Percentiles rank a stretch among this genome's conserved stretches.
These are phyloP conservation scores for Saturnispora saitoi DNA, from an alignment of 805 yeast species.

Conservation along the genomic window DNA sequence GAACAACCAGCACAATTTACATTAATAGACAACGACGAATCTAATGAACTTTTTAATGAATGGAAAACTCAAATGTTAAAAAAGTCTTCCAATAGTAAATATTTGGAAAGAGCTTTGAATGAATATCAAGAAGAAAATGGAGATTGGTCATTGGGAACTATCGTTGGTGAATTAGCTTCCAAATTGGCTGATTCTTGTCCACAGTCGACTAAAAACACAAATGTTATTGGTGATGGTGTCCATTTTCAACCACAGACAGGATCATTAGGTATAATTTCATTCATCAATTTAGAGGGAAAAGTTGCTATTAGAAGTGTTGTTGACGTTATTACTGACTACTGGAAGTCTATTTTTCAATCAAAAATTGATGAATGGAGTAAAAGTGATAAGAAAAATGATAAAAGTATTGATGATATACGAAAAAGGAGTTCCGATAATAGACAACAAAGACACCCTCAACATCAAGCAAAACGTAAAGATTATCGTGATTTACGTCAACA, in stretches of 20 bases:
- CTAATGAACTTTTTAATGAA: neutral
- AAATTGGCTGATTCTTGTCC: slow-evolving; percentile 1
- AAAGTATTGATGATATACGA: neutral
- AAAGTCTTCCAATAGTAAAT: neutral
- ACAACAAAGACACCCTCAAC: neutral
- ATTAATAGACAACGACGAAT: neutral
- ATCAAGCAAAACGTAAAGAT: neutral
- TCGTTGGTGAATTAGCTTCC: neutral
- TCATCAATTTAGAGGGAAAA: slow-evolving; percentile 5
- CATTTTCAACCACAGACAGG: slow-evolving; percentile 4
- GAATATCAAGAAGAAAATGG: slow-evolving; percentile 2
- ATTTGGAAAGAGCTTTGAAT: neutral
- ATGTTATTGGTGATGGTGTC: slow-evolving; percentile 5
- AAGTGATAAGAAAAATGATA: neutral
- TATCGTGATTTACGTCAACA: neutral
- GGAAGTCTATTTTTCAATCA: slow-evolving; percentile 4
- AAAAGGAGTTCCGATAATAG: neutral
- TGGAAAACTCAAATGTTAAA: neutral
- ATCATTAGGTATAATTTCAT: slow-evolving; percentile 3
- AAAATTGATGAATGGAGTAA: neutral
- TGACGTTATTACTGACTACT: slow-evolving; percentile 4
- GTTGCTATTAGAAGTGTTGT: slow-evolving; percentile 5
- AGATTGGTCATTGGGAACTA: neutral
- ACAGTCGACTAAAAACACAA: neutral
- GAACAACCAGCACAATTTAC: slow-evolving; percentile 2